Conservation (phyloP, 345 rosid genomes). For the Lepidium aucheri region DNA sequence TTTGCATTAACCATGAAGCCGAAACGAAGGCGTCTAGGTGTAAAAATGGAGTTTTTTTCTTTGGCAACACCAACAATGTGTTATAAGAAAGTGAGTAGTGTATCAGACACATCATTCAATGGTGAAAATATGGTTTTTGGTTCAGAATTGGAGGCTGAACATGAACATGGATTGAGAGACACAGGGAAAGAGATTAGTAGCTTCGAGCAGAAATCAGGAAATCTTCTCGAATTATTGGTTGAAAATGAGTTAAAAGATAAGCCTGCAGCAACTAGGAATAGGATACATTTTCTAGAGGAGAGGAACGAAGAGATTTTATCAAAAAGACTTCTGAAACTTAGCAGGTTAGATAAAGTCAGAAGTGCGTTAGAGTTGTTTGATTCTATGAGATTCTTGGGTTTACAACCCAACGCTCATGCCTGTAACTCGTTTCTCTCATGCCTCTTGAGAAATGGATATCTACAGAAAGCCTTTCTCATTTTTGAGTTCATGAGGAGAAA, state of each 20-base stretch:
- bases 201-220: conserved; percentile 21
- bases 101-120: neutral
- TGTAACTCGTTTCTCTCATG: conserved; percentile 69
- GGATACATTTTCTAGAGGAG: conserved; percentile 58
- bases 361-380: conserved; percentile 52
- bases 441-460: conserved; percentile 43
- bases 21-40: conserved; percentile 17
- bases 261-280: conserved; percentile 4
- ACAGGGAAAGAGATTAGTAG: conserved; percentile 12
- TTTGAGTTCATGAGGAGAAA: conserved; percentile 47
- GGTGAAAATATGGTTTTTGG: neutral
- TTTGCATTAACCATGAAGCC: conserved; percentile 20
- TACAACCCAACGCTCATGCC: conserved; percentile 46
- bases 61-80: neutral
- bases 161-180: neutral
- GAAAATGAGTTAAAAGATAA: conserved; percentile 6
- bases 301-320: conserved; percentile 52
- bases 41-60: neutral
- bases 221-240: conserved; percentile 23
- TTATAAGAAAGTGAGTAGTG: neutral
- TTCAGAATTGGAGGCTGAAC: neutral
- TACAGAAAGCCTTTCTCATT: conserved; percentile 39
- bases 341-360: conserved; percentile 64
- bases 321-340: conserved; percentile 54
- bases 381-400: conserved; percentile 50